Evolutionary conservation across 1,284 basidiomycete genomes (phyloP).

Genomic region (Heterobasidion occidentale): DNA sequence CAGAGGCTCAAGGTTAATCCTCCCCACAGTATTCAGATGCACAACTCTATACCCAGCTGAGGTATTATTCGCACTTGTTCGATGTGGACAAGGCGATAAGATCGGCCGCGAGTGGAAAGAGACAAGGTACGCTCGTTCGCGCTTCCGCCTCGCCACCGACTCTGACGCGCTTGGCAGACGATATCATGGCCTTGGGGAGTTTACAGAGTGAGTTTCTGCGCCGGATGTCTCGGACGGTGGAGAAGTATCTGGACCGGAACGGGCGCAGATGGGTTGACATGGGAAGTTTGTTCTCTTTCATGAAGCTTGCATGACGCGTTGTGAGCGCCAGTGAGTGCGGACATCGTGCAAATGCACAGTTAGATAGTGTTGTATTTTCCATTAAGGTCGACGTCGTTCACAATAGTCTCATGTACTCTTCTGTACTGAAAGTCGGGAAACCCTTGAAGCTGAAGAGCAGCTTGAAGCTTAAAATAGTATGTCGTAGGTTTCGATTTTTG

Average conservation of each 20-base stretch:
- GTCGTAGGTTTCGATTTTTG: too few species aligned
- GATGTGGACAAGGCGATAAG: conserved; percentile 60
- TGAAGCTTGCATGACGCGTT: conserved; percentile 32
- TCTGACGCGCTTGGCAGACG: conserved; percentile 35
- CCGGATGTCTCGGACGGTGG: conserved; percentile 48
- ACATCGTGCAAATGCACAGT: too few species aligned
- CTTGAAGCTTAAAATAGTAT: too few species aligned
- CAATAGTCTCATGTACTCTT: too few species aligned
- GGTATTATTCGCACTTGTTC: conserved; percentile 77
- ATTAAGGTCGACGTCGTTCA: too few species aligned
- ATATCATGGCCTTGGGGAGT: conserved; percentile 39
- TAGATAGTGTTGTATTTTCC: too few species aligned
- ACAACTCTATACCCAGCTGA: conserved; percentile 80
- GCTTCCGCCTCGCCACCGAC: neutral
- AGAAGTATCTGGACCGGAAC: conserved; percentile 76
- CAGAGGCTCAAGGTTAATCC: too few species aligned
- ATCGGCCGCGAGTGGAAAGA: conserved; percentile 19
- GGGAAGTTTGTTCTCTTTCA: conserved; percentile 68
- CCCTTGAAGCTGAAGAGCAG: too few species aligned
- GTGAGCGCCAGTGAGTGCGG: too few species aligned
- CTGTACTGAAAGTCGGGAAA: too few species aligned
- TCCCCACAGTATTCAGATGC: conserved; percentile 85
- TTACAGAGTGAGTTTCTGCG: conserved; percentile 46
- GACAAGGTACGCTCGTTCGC: conserved; percentile 34
- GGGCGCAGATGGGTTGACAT: conserved; percentile 86